Percentiles rank a stretch among this genome's conserved stretches.
These are phyloP conservation scores for Paspalum notatum DNA, from an alignment of 176 grass and related monocot species.

Conservation along the genomic window DNA sequence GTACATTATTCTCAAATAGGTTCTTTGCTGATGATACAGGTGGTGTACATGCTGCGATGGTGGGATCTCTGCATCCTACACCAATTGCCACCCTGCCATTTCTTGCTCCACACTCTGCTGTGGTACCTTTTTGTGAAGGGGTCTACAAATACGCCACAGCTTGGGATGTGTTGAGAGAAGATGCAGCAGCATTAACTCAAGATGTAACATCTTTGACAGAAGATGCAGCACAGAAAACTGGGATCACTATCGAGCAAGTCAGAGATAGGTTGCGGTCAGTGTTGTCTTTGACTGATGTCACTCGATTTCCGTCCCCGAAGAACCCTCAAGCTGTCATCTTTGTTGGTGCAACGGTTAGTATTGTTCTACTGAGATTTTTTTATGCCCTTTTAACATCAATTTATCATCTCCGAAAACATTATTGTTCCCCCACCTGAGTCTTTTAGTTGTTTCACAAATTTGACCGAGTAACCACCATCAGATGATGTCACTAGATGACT, in stretches of 20 bases:
- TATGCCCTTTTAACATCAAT: neutral
- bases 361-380: neutral
- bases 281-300: constrained; percentile 87
- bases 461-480: neutral
- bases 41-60: constrained; percentile 97
- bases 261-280: constrained; percentile 78
- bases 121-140: constrained; percentile 92
- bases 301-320: constrained; percentile 79
- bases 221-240: constrained; percentile 36
- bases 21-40: constrained; percentile 52
- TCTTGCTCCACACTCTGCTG: constrained; percentile 92
- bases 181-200: constrained; percentile 57
- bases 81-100: constrained; percentile 95
- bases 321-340: constrained; percentile 73
- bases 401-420: neutral
- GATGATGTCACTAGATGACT: constrained; percentile 11
- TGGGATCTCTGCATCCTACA: constrained; percentile 86
- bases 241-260: constrained; percentile 68
- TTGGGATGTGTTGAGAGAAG: constrained; percentile 87
- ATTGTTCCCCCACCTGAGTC: neutral
- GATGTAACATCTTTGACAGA: constrained; percentile 52
- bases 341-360: constrained; percentile 72
- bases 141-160: constrained; percentile 79
- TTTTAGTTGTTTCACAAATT: constrained; percentile 8
- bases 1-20: constrained; percentile 9